These are phyloP conservation scores for Talaromyces rugulosus DNA, from an alignment of 2,329 filamentous ascomycete genomes.

Conservation along the genomic window DNA sequence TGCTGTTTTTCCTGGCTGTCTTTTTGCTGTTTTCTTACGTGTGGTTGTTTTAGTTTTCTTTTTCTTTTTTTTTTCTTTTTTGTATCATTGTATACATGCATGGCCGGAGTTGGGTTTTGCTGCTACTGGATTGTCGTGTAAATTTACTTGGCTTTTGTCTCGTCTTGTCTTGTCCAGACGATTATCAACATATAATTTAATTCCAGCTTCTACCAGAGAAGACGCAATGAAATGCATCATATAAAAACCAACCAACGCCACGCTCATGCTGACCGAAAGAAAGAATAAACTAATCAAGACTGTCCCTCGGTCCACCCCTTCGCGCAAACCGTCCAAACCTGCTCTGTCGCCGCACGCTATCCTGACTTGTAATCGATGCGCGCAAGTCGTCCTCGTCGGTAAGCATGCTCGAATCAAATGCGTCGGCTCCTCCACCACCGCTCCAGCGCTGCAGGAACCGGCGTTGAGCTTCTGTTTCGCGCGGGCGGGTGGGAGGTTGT, in stretches of 20 bases:
- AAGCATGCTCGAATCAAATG: conserved; percentile 30
- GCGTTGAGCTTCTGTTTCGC: conserved; percentile 38
- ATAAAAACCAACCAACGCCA: background rate
- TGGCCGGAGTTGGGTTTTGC: background rate
- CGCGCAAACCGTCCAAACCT: conserved; percentile 38
- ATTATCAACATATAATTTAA: background rate
- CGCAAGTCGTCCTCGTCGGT: conserved; percentile 32
- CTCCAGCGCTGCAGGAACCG: conserved; percentile 37
- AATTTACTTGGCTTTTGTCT: background rate
- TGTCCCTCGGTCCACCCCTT: conserved; percentile 44
- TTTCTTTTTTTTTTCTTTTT: conserved; percentile 10
- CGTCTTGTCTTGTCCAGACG: background rate
- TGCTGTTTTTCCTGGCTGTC: conserved; percentile 81
- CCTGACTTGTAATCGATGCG: conserved; percentile 29
- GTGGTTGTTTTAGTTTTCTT: conserved; percentile 59
- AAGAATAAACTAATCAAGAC: conserved; percentile 43
- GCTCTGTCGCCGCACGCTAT: conserved; percentile 26
- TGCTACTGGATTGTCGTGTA: background rate
- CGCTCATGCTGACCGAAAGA: background rate
- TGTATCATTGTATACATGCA: conserved; percentile 9
- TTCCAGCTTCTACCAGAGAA: background rate
- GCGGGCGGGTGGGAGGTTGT: conserved; percentile 18
- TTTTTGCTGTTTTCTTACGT: conserved; percentile 84
- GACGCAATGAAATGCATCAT: background rate
- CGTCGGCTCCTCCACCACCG: conserved; percentile 25